Evolutionary conservation across 1,139 yeast species (phyloP), one percentile per base, ranked within the genome.

Genomic region (Pneumocystis jirovecii): DNA sequence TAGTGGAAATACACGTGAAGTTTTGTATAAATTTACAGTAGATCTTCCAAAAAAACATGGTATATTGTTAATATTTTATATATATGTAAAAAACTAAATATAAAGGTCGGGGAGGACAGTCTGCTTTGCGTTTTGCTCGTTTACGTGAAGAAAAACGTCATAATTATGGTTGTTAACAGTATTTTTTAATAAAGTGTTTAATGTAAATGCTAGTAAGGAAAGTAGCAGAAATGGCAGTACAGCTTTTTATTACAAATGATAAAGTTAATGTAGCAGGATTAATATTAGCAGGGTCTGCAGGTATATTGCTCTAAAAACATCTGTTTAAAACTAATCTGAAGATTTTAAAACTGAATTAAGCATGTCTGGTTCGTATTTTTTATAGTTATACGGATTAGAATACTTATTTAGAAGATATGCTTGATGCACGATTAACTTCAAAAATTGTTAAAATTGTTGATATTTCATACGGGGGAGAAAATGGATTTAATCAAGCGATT

Each of bases 71-170:
- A 19, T 19, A 12, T 50, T 50, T 3, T 19, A 21, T 50, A 2
- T 50, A 1, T 25, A 12, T 12, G 3, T 25, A 25, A 50, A 4
- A 29, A 25, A 25, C 31, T 50, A 25, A 50, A 1, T 25, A 10
- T 50, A 50, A 50, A 50, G 57, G 98, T 73, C 88, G 98, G 83
- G 98, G 98, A 87, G 98, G 98, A 86, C 98, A 93, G 81, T 93
- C 98, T 69, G 98, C 98, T 62, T 76, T 93, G 71, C 97, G 98
- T 89, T 93, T 93, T 81, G 87, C 97, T 61, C 91, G 98, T 82
- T 83, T 93, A 77, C 88, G 98, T 84, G 98, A 93, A 73, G 98
- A 95, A 80, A 93, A 93, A 78, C 89, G 98, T 81, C 98, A 95
- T 78, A 93, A 93, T 77, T 93, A 93, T 79, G 95, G 57, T 50